Percentiles rank a stretch among this genome's conserved stretches.
Conservation (phyloP, 1,284 basidiomycete genomes). For the Ustilago sp. region DNA sequence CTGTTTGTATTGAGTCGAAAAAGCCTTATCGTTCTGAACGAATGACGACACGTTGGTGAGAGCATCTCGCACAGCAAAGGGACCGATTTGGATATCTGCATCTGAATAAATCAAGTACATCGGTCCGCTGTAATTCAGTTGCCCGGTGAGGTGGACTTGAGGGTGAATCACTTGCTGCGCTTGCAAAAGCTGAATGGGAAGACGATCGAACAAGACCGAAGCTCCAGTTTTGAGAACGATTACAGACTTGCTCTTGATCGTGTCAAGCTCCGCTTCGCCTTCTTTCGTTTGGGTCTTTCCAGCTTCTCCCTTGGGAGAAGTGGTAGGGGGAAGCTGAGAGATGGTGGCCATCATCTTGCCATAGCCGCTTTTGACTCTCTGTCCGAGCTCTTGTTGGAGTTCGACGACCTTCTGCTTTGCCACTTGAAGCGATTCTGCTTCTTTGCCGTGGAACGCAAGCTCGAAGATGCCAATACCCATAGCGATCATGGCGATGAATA, state of each 20-base stretch:
- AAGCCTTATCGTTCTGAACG: conserved; percentile 10
- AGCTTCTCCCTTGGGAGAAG: background rate
- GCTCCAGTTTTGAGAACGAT: conserved; percentile 42
- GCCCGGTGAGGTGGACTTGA: conserved; percentile 9
- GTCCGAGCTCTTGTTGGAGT: conserved; percentile 16
- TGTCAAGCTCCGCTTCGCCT: conserved; percentile 1
- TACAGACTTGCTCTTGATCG: conserved; percentile 19
- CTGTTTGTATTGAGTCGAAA: conserved; percentile 20
- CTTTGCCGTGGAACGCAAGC: conserved; percentile 26
- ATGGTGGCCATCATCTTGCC: conserved; percentile 12
- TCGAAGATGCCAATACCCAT: conserved; percentile 27
- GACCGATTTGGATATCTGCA: conserved; percentile 7
- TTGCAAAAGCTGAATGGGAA: conserved; percentile 33
- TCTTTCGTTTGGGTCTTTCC: background rate
- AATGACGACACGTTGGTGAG: conserved; percentile 36
- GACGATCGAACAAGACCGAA: conserved; percentile 32
- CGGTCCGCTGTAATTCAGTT: conserved; percentile 10
- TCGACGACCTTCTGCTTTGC: conserved; percentile 15
- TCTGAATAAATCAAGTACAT: conserved; percentile 38
- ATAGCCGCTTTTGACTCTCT: conserved; percentile 8
- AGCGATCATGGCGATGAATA: conserved; percentile 12
- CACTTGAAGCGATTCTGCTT: conserved; percentile 25
- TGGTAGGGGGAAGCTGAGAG: background rate
- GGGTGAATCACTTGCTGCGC: conserved; percentile 15
- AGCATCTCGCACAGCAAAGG: conserved; percentile 21